These are phyloP conservation scores for Arxiozyma slooffiae DNA, from an alignment of 1,139 yeast genomes.

Conservation along the genomic window DNA sequence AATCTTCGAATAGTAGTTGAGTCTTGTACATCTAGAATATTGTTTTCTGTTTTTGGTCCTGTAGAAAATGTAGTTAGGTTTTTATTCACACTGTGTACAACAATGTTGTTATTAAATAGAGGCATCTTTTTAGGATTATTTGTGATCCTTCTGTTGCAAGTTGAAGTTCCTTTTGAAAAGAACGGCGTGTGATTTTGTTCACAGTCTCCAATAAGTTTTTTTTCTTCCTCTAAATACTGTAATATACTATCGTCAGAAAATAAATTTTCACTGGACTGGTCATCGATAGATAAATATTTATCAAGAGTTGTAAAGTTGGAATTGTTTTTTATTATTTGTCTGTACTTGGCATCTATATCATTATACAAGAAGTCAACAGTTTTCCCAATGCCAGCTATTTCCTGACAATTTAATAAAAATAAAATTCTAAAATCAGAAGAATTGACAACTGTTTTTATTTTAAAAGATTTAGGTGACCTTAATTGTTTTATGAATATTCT, in stretches of 20 bases:
- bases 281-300: constrained; percentile 1
- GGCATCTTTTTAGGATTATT: neutral
- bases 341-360: constrained; percentile 6
- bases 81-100: neutral
- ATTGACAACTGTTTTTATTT: constrained; percentile 18
- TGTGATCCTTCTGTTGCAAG: too few relatives aligned
- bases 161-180: too few relatives aligned
- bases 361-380: constrained; percentile 2
- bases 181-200: too few relatives aligned
- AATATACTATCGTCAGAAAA: constrained; percentile 20
- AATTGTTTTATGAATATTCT: constrained; percentile 31
- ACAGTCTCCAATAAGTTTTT: neutral
- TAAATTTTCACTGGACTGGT: constrained; percentile 3
- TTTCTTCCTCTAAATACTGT: constrained; percentile 1
- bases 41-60: neutral
- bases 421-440: constrained; percentile 19
- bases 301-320: neutral
- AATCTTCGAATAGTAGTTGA: constrained; percentile 6
- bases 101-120: neutral
- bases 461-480: constrained; percentile 25
- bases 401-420: constrained; percentile 32
- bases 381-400: constrained; percentile 33
- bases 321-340: neutral
- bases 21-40: neutral
- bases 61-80: neutral